Evolutionary conservation across 2,329 filamentous ascomycete genomes (phyloP).

Genomic region (Aspergillus neoniger): DNA sequence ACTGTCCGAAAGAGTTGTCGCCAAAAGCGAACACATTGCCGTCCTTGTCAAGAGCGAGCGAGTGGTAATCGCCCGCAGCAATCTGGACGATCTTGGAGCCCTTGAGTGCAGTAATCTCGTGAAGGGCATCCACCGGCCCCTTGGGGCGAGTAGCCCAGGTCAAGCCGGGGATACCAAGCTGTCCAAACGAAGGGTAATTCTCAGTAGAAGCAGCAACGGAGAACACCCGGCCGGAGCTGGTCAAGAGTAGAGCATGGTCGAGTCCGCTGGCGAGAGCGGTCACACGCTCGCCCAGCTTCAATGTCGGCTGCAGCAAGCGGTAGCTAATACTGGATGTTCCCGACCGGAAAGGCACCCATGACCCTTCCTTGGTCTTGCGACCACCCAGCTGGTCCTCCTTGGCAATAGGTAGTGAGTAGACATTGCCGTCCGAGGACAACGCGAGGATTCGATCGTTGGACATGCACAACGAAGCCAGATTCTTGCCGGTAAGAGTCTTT

Average conservation of each 20-base stretch:
- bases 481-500: constrained; percentile 76
- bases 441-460: constrained; percentile 83
- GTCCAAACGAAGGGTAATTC: constrained; percentile 77
- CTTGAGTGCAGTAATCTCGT: constrained; percentile 72
- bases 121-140: constrained; percentile 77
- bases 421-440: constrained; percentile 69
- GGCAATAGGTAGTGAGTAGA: constrained; percentile 83
- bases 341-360: constrained; percentile 76
- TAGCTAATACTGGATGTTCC: constrained; percentile 65
- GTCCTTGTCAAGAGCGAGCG: constrained; percentile 71
- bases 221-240: constrained; percentile 81
- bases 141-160: constrained; percentile 75
- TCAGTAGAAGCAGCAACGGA: constrained; percentile 79
- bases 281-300: constrained; percentile 71
- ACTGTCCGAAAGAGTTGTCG: constrained; percentile 87
- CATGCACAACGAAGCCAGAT: constrained; percentile 73
- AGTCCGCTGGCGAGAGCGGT: constrained; percentile 73
- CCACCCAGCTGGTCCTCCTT: constrained; percentile 69
- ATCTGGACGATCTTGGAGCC: constrained; percentile 73
- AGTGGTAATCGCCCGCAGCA: constrained; percentile 85
- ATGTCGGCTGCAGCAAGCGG: constrained; percentile 67
- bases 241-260: constrained; percentile 85
- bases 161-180: constrained; percentile 82
- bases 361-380: constrained; percentile 63
- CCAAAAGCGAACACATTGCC: constrained; percentile 85